A percentile compares a stretch with the other conserved stretches of the same genome.
Evolutionary conservation across 805 yeast genomes (phyloP).

Genomic region (Starmerella potacharoeniae): DNA sequence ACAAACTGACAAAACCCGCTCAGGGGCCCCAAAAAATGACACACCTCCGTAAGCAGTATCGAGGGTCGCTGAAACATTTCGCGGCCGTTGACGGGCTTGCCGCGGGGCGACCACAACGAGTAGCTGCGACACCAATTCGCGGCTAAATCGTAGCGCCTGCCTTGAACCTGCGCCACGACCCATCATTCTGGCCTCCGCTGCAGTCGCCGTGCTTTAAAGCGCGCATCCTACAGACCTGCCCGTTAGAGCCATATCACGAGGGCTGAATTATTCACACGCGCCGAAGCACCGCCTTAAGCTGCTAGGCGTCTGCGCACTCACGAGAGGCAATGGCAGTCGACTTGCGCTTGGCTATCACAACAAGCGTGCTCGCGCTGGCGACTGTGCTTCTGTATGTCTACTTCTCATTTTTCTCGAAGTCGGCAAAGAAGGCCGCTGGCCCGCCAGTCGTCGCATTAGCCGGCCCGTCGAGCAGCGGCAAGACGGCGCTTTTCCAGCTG

Average conservation of each 20-base stretch:
- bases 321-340: background rate
- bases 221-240: too few relatives aligned
- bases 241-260: too few relatives aligned
- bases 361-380: background rate
- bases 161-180: too few relatives aligned
- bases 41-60: constrained; percentile 1
- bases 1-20: background rate
- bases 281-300: too few relatives aligned
- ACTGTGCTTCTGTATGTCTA: background rate
- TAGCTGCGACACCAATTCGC: too few relatives aligned
- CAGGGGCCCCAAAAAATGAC: background rate
- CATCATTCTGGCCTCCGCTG: too few relatives aligned
- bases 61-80: background rate
- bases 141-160: too few relatives aligned
- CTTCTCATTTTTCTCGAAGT: background rate
- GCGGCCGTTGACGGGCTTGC: too few relatives aligned
- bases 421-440: constrained; percentile 12
- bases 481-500: constrained; percentile 44
- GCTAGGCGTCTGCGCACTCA: too few relatives aligned
- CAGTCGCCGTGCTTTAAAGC: too few relatives aligned
- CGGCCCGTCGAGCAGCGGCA: constrained; percentile 58
- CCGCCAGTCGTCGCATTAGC: constrained; percentile 50
- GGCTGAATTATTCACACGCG: too few relatives aligned
- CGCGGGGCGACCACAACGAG: too few relatives aligned
- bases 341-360: background rate